phyloP scores from a whole-genome alignment of 306 rosid species.

The Pyrus pyrifolia region DNA sequence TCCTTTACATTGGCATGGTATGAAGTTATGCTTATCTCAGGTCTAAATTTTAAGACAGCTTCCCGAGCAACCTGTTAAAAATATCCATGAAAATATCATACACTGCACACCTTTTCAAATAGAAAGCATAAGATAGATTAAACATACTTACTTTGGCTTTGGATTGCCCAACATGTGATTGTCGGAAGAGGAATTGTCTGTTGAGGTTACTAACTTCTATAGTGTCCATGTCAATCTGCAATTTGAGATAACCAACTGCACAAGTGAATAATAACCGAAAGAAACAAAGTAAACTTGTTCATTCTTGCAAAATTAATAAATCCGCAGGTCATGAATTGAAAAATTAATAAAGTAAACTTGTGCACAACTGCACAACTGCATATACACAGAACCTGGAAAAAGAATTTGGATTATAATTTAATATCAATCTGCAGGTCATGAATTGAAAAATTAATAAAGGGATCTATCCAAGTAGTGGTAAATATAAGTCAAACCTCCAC shows the following conservation, averaged over 20 bases:
- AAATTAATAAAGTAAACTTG: background rate
- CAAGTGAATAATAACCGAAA: background rate
- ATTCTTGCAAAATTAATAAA: background rate
- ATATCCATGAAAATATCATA: slow-evolving; percentile 17
- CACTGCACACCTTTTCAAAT: slow-evolving; percentile 7
- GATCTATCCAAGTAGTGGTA: background rate
- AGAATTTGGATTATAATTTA: background rate
- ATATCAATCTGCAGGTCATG: background rate
- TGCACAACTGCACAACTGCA: background rate
- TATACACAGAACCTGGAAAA: slow-evolving; percentile 1
- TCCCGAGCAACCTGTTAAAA: slow-evolving; percentile 94
- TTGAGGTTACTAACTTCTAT: slow-evolving; percentile 99
- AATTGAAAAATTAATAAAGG: background rate
- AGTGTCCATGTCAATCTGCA: slow-evolving; percentile 99
- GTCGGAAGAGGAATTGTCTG: slow-evolving; percentile 94
- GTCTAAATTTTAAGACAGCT: slow-evolving; percentile 92
- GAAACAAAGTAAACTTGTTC: background rate
- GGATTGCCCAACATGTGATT: slow-evolving; percentile 95
- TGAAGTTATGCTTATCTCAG: slow-evolving; percentile 71
- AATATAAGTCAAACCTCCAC: background rate
- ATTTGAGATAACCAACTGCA: slow-evolving; percentile 12
- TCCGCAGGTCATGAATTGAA: too few species aligned
- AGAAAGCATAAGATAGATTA: background rate
- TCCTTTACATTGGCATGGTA: slow-evolving; percentile 95
- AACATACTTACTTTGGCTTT: slow-evolving; percentile 76